These are phyloP conservation scores for Backusella westeae DNA, from an alignment of 192 early-diverging fungal genomes.

Conservation along the genomic window DNA sequence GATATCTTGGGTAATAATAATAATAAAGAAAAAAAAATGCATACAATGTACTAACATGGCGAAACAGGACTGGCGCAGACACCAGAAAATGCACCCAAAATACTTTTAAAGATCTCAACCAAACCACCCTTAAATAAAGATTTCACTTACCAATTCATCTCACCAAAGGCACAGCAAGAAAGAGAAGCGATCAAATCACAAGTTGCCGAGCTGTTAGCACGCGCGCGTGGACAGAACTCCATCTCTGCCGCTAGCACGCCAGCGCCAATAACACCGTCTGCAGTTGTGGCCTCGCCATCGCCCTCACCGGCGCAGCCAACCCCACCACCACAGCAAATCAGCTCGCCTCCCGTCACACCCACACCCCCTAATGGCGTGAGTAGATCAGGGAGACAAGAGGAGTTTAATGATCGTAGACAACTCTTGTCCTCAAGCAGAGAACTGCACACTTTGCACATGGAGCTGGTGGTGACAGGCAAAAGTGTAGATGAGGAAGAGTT, in stretches of 20 bases:
- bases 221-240: slow-evolving; percentile 10
- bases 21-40: background rate
- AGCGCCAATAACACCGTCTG: slow-evolving; percentile 10
- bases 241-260: slow-evolving; percentile 10
- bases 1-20: slow-evolving; percentile 24
- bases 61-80: slow-evolving; percentile 21
- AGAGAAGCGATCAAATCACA: slow-evolving; percentile 34
- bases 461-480: slow-evolving; percentile 66
- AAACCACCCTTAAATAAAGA: slow-evolving; percentile 26
- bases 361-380: background rate
- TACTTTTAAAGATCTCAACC: slow-evolving; percentile 26
- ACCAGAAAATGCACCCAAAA: slow-evolving; percentile 22
- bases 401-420: slow-evolving; percentile 56
- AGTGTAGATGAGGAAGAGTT: slow-evolving; percentile 91
- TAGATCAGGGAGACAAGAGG: slow-evolving; percentile 41
- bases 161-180: slow-evolving; percentile 19
- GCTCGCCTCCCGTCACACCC: slow-evolving; percentile 1
- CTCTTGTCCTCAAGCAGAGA: slow-evolving; percentile 70
- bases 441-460: slow-evolving; percentile 67
- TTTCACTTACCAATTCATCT: slow-evolving; percentile 33
- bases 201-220: slow-evolving; percentile 26
- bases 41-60: background rate
- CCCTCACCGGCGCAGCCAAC: slow-evolving; percentile 12
- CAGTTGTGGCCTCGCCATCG: background rate
- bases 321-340: background rate